Base-by-base conservation (phyloP, 2,329 filamentous ascomycete species). In the Fusarium sp. region DNA sequence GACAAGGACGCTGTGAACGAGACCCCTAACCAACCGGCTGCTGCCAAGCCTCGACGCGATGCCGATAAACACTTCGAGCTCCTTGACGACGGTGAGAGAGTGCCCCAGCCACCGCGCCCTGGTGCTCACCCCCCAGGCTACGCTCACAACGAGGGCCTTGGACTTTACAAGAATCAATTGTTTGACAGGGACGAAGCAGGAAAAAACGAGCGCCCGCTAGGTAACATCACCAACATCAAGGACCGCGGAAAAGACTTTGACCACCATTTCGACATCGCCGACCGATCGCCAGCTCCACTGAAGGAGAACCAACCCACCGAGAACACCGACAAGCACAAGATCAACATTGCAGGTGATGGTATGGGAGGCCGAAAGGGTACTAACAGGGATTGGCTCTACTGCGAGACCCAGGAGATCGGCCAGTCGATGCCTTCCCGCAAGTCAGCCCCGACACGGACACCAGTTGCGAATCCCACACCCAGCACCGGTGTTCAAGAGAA, bases 31-130 rank as follows among this genome's bases (percentile, higher is more conserved):
- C 80, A 86, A 12, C 81, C 85, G 31, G 81, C 86, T 34, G 81
- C 86, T 34, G 79, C 83, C 69, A 90, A 90, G 73, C 83, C 90
- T 34, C 91, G 94, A 58, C 91, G 88, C 38, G 91, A 96, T 70
- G 89, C 90, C 15, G 88, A 93, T 72, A 79, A 88, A 2, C 92
- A 98, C 76, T 97, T 97, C 72, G 88, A 95, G 60, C 85, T 97
- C 70, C 81, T 86, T 50, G 93, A 98, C 73, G 88, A 93, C 53
- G 88, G 86, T 44, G 84, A 84, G 31, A 85, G 85, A 45, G 78
- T 81, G 13, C 82, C 79, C 7, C 80, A 83, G 51, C 77, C 79
- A 39, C 81, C 81, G 47, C 71, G 76, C 43, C 72, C 77, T 46
- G 77, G 76, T 44, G 79, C 80, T 39, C 72, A 72, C 45, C 82